A percentile compares a stretch with the other conserved stretches of the same genome.
Conservation (phyloP, 495 filamentous ascomycete species). For the Aspergillus carlsbadensis region DNA sequence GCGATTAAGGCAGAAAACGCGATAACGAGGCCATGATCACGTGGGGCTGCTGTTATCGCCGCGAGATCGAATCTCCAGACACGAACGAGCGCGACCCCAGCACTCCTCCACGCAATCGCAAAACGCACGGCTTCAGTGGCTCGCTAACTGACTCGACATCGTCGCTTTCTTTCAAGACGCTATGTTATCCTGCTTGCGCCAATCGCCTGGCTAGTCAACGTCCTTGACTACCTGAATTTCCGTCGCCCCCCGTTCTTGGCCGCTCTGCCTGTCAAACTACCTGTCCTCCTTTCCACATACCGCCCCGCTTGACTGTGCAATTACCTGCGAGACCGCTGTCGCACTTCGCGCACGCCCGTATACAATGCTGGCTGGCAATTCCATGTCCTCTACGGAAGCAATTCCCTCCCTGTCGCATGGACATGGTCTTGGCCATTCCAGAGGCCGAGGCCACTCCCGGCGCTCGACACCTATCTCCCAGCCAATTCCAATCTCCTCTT, state of each 20-base stretch:
- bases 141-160: neutral
- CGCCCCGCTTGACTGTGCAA: constrained; percentile 2
- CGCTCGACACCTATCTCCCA: constrained; percentile 36
- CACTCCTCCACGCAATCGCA: neutral
- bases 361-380: constrained; percentile 41
- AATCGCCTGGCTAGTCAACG: constrained; percentile 16
- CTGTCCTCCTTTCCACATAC: constrained; percentile 11
- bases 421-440: constrained; percentile 35
- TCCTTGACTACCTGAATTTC: constrained; percentile 23
- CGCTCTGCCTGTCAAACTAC: constrained; percentile 6
- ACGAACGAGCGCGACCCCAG: neutral
- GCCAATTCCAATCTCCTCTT: constrained; percentile 27
- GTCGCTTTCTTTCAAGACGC: constrained; percentile 7
- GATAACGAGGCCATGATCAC: constrained; percentile 13
- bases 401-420: constrained; percentile 26
- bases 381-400: constrained; percentile 33
- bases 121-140: neutral
- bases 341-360: constrained; percentile 4
- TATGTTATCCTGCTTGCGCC: constrained; percentile 19
- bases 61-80: neutral
- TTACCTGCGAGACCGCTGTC: constrained; percentile 13
- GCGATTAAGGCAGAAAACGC: neutral
- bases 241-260: constrained; percentile 14
- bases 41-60: constrained; percentile 18
- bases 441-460: constrained; percentile 41